Conservation (phyloP, 2,329 filamentous ascomycete genomes). For the Fusarium protoensiforme region DNA sequence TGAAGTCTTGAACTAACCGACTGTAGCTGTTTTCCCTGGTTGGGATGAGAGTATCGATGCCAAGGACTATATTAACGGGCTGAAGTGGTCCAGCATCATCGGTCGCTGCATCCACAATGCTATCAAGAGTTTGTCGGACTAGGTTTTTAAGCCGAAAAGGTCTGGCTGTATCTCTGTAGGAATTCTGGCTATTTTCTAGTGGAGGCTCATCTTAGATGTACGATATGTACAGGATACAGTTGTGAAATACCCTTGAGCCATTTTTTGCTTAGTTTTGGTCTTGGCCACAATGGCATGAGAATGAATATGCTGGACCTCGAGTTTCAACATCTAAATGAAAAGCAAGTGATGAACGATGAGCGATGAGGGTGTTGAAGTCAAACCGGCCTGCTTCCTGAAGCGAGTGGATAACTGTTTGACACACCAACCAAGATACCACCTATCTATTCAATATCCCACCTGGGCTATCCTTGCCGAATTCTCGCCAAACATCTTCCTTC, state of each 20-base stretch:
- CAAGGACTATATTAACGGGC: constrained; percentile 66
- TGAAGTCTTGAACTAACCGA: neutral
- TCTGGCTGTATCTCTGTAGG: neutral
- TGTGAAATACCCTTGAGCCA: neutral
- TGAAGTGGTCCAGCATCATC: constrained; percentile 70
- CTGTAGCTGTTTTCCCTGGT: constrained; percentile 69
- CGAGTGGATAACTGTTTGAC: too few species aligned
- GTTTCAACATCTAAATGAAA: neutral
- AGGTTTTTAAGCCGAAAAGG: neutral
- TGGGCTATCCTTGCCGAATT: too few species aligned
- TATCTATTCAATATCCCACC: too few species aligned
- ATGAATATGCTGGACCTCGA: neutral
- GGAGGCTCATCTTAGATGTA: neutral
- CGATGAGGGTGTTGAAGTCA: neutral
- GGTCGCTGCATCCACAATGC: constrained; percentile 61
- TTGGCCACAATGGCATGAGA: neutral
- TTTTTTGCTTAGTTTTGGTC: neutral
- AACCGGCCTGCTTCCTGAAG: too few species aligned
- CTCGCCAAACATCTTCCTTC: too few species aligned
- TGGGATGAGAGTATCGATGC: constrained; percentile 71
- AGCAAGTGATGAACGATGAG: neutral
- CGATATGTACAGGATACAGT: neutral
- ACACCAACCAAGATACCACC: too few species aligned
- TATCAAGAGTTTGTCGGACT: constrained; percentile 49
- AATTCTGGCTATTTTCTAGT: neutral